phyloP scores from a whole-genome alignment of 306 rosid genomes.

The Sicyos edulis region DNA sequence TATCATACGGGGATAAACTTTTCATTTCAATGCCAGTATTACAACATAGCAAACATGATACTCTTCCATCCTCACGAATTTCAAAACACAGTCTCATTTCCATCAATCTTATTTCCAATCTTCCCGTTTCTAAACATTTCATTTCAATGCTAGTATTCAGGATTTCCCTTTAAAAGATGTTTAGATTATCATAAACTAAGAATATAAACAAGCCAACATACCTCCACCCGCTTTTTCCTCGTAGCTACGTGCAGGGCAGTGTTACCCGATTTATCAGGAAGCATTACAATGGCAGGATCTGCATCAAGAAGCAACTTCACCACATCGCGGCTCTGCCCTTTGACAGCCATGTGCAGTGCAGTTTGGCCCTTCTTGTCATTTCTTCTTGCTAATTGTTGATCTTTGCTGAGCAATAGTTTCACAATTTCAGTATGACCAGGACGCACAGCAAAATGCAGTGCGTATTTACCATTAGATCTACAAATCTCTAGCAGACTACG shows the following conservation, averaged over 20 bases:
- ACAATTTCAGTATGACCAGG: slow-evolving; percentile 84
- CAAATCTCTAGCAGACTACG: slow-evolving; percentile 65
- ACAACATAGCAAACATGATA: not conserved
- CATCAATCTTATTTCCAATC: not conserved
- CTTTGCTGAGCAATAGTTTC: slow-evolving; percentile 58
- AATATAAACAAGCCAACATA: slow-evolving; percentile 18
- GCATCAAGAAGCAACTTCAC: slow-evolving; percentile 88
- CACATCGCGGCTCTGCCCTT: slow-evolving; percentile 87
- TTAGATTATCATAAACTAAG: too few relatives aligned
- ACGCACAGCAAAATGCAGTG: slow-evolving; percentile 93
- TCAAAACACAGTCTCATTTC: too few relatives aligned
- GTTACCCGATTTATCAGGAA: slow-evolving; percentile 92
- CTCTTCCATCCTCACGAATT: not conserved
- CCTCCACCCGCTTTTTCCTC: slow-evolving; percentile 95
- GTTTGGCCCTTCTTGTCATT: slow-evolving; percentile 98
- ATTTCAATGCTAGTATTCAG: not conserved
- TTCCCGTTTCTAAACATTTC: not conserved
- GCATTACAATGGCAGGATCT: slow-evolving; percentile 97
- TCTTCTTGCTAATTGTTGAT: slow-evolving; percentile 86
- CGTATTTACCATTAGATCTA: slow-evolving; percentile 77
- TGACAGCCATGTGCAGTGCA: slow-evolving; percentile 99
- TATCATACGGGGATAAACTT: not conserved
- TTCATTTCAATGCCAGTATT: not conserved
- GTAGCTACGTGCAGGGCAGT: slow-evolving; percentile 93
- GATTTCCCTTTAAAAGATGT: not conserved